Evolutionary conservation across 2,329 filamentous ascomycete genomes (phyloP), one percentile per base, ranked within the genome.

Genomic region (Talaromyces sp.): DNA sequence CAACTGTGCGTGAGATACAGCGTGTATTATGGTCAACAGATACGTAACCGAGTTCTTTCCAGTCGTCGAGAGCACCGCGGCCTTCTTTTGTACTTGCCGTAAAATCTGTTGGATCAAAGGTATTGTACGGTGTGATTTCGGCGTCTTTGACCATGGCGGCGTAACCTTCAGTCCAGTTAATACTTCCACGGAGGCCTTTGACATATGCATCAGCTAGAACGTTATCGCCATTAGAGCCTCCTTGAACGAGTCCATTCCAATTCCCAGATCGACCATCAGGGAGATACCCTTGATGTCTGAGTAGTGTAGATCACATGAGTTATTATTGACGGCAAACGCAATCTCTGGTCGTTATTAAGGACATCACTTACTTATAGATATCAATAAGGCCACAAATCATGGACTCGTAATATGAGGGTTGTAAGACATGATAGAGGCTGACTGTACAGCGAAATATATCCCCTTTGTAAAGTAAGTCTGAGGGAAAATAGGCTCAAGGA

Each of bases 171-270:
- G 81, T 79, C 89, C 89, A 92, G 75, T 91, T 81, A 58, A 92
- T 80, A 1, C 77, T 78, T 2, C 86, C 87, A 7, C 83, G 80
- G 2, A 91, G 83, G 0, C 88, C 88, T 74, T 92, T 92, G 34
- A 91, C 82, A 67, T 86, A 91, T 0, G 89, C 89, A 71, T 92
- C 89, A 1, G 89, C 89, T 8, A 92, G 83, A 3, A 92, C 85
- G 62, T 90, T 91, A 72, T 92, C 89, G 3, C 86, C 85, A 71
- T 91, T 90, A 2, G 85, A 89, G 4, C 89, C 89, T 15, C 88
- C 89, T 74, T 92, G 89, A 7, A 71, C 65, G 65, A 17, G 85
- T 83, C 51, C 86, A 66, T 90, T 91, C 79, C 80, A 89, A 73
- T 90, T 88, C 1, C 86, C 89, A 0, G 87, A 90, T 19, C 89